These are phyloP conservation scores for Reutealis trisperma DNA, from an alignment of 345 rosid genomes.

Conservation along the genomic window DNA sequence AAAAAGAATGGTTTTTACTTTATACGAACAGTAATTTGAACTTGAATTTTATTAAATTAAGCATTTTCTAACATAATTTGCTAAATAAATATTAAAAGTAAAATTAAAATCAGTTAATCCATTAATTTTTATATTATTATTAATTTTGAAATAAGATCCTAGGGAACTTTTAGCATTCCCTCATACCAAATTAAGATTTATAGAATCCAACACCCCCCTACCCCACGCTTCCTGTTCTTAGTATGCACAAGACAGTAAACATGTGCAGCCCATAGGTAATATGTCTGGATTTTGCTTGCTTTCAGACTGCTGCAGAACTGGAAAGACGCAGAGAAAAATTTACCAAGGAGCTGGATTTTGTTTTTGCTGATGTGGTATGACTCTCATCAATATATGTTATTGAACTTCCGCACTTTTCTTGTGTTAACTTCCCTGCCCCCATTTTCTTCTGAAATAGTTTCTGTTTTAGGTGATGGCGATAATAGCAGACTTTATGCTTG, in stretches of 20 bases:
- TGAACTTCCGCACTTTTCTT: background rate
- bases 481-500: constrained; percentile 98
- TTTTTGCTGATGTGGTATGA: constrained; percentile 64
- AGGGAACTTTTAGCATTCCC: too few species aligned
- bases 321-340: constrained; percentile 56
- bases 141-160: too few species aligned
- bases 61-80: too few species aligned
- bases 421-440: background rate
- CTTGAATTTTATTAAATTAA: too few species aligned
- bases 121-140: too few species aligned
- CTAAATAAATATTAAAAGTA: too few species aligned
- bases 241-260: background rate
- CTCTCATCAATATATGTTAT: background rate
- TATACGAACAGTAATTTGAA: too few species aligned
- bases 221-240: background rate
- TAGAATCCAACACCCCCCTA: too few species aligned
- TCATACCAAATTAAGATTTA: too few species aligned
- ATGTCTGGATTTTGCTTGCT: background rate
- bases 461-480: constrained; percentile 81
- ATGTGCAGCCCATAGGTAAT: background rate
- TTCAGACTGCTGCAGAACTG: constrained; percentile 60
- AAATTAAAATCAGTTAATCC: too few species aligned
- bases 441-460: background rate
- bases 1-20: background rate
- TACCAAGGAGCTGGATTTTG: constrained; percentile 66